These are phyloP conservation scores for Diutina sp. DNA, from an alignment of 1,139 yeast genomes.

Conservation along the genomic window DNA sequence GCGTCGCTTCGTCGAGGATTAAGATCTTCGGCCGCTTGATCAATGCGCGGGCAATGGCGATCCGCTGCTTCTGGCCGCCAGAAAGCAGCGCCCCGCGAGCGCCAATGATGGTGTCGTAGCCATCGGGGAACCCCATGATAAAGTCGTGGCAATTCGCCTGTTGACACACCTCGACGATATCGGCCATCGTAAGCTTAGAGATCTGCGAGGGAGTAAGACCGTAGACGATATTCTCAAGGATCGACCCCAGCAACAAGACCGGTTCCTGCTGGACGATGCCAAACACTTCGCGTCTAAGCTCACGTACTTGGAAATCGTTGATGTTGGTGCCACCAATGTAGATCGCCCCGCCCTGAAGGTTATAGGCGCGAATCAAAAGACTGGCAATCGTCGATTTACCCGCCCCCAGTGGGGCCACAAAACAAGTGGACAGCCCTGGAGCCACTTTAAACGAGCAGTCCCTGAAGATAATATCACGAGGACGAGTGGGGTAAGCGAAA, in stretches of 20 bases:
- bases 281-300: conserved; percentile 52
- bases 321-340: conserved; percentile 57
- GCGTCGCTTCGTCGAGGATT: conserved; percentile 67
- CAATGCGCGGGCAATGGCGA: conserved; percentile 78
- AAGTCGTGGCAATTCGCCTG: conserved; percentile 49
- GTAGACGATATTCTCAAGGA: conserved; percentile 67
- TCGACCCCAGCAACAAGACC: conserved; percentile 62
- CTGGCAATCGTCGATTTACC: conserved; percentile 84
- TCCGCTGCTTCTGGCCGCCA: conserved; percentile 87
- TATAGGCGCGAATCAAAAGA: conserved; percentile 58
- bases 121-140: conserved; percentile 35
- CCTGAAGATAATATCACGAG: conserved; percentile 56
- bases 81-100: conserved; percentile 47
- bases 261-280: conserved; percentile 92
- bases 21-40: conserved; percentile 50
- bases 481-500: conserved; percentile 82
- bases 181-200: conserved; percentile 24
- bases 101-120: conserved; percentile 41
- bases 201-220: conserved; percentile 51
- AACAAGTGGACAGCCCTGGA: conserved; percentile 71
- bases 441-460: conserved; percentile 47
- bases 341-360: conserved; percentile 42
- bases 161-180: conserved; percentile 26
- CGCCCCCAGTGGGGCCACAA: conserved; percentile 88
- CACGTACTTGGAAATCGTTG: conserved; percentile 51